phyloP scores from a whole-genome alignment of 2,329 filamentous ascomycete species.

The Exophiala sp. region DNA sequence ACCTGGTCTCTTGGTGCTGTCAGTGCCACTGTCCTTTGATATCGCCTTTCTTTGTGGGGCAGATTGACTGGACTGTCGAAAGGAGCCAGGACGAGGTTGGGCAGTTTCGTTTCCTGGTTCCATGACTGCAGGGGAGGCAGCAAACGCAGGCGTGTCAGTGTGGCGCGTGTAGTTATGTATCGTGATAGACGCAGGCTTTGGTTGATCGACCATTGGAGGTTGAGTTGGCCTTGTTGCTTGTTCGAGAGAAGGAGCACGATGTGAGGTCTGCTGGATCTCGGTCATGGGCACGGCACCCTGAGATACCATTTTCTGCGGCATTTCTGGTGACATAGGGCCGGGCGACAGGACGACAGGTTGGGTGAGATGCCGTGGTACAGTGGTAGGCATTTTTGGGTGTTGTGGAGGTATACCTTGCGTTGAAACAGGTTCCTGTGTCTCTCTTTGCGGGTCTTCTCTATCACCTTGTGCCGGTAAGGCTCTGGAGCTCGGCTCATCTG shows the following conservation, averaged over 20 bases:
- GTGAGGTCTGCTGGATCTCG: conserved; percentile 49
- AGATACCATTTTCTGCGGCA: conserved; percentile 57
- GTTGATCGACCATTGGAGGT: conserved; percentile 27
- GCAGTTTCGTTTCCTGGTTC: conserved; percentile 12
- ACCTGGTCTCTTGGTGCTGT: conserved; percentile 58
- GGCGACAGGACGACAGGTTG: conserved; percentile 47
- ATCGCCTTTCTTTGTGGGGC: not conserved
- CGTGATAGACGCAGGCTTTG: conserved; percentile 38
- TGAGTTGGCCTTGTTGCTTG: conserved; percentile 16
- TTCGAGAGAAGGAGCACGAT: conserved; percentile 6
- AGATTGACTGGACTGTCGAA: not conserved
- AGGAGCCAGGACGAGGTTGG: not conserved
- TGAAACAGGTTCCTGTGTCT: not conserved
- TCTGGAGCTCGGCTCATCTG: not conserved
- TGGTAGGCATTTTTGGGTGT: conserved; percentile 16
- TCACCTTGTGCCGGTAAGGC: not conserved
- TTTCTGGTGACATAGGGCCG: conserved; percentile 56
- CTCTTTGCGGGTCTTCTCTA: not conserved
- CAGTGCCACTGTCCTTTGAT: conserved; percentile 28
- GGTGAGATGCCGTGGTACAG: conserved; percentile 5
- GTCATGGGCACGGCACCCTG: conserved; percentile 56
- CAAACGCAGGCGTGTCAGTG: conserved; percentile 2
- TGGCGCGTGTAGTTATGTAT: conserved; percentile 31
- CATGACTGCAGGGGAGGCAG: not conserved
- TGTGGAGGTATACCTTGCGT: not conserved